Evolutionary conservation across 2,329 filamentous ascomycete genomes (phyloP).

Genomic region (Pyrenochaeta sp.): DNA sequence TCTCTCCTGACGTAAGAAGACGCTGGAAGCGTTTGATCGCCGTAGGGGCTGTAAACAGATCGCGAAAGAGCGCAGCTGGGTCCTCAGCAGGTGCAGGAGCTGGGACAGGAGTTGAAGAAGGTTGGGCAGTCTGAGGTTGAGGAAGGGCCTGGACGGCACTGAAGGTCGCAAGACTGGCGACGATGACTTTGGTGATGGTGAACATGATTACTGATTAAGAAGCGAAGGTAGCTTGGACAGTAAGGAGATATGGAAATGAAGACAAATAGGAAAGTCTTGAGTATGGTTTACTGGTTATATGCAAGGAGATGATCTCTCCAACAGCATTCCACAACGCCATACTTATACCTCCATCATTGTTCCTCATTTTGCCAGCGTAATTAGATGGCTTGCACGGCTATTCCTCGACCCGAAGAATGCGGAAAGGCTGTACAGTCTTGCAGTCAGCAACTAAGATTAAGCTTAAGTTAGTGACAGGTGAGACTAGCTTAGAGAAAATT

Average conservation of each 20-base stretch:
- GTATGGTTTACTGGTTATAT: slow-evolving; percentile 37
- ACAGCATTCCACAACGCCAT: slow-evolving; percentile 5
- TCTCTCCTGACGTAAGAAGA: slow-evolving; percentile 42
- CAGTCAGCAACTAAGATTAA: slow-evolving; percentile 13
- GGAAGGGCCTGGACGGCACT: slow-evolving; percentile 44
- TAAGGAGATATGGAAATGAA: slow-evolving; percentile 21
- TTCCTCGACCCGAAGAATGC: slow-evolving; percentile 9
- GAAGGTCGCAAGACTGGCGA: slow-evolving; percentile 42
- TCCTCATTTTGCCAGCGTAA: not conserved
- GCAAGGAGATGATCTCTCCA: slow-evolving; percentile 34
- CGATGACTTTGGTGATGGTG: slow-evolving; percentile 43
- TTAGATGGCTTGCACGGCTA: slow-evolving; percentile 13
- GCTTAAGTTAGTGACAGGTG: slow-evolving; percentile 20
- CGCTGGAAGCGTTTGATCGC: slow-evolving; percentile 51
- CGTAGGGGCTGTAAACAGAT: slow-evolving; percentile 44
- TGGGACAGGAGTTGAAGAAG: slow-evolving; percentile 15
- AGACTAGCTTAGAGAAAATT: slow-evolving; percentile 19
- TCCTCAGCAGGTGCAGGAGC: slow-evolving; percentile 22
- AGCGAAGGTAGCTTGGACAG: slow-evolving; percentile 22
- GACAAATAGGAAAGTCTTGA: slow-evolving; percentile 26
- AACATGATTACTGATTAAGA: slow-evolving; percentile 45
- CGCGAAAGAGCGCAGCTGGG: slow-evolving; percentile 35
- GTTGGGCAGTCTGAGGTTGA: slow-evolving; percentile 19
- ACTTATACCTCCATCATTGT: slow-evolving; percentile 34
- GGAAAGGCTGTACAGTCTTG: slow-evolving; percentile 17